Conservation (phyloP, 129 eudicot genomes). For the Apium graveolens region DNA sequence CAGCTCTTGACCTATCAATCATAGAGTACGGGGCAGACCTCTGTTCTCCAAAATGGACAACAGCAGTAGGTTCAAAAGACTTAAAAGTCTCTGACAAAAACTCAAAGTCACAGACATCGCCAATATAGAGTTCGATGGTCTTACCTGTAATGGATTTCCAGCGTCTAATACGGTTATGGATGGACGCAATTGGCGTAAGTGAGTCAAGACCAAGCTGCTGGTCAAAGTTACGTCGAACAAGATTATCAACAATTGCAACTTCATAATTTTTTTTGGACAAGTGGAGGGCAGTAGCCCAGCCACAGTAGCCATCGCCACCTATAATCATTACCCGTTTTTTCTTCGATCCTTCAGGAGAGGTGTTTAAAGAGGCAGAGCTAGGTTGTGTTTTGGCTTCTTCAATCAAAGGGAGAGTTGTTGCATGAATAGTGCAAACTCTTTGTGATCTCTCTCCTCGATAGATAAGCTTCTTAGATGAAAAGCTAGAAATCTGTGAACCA, state of each 20-base stretch:
- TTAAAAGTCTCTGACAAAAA: constrained; percentile 77
- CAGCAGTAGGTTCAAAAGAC: constrained; percentile 86
- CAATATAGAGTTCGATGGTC: constrained; percentile 61
- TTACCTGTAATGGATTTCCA: constrained; percentile 81
- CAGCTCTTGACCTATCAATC: constrained; percentile 93
- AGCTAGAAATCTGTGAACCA: constrained; percentile 27
- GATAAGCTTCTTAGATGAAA: constrained; percentile 26
- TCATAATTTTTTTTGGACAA: constrained; percentile 80
- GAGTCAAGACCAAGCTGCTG: constrained; percentile 96
- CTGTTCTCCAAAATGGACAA: constrained; percentile 97
- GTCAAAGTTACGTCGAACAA: constrained; percentile 87
- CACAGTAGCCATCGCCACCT: constrained; percentile 99
- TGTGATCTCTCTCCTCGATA: constrained; percentile 23
- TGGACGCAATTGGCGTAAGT: constrained; percentile 83
- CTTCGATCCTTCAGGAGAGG: constrained; percentile 29
- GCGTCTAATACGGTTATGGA: constrained; percentile 79
- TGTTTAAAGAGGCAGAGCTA: constrained; percentile 27
- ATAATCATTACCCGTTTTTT: constrained; percentile 77
- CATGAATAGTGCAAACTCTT: constrained; percentile 29
- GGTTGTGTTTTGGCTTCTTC: constrained; percentile 47
- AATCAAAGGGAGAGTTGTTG: constrained; percentile 45
- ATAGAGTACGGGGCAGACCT: constrained; percentile 98
- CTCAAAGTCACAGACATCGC: constrained; percentile 94
- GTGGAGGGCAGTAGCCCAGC: constrained; percentile 98
- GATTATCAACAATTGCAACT: constrained; percentile 93